Conservation (phyloP, 2,329 filamentous ascomycete genomes). For the Huntiella omanensis region DNA sequence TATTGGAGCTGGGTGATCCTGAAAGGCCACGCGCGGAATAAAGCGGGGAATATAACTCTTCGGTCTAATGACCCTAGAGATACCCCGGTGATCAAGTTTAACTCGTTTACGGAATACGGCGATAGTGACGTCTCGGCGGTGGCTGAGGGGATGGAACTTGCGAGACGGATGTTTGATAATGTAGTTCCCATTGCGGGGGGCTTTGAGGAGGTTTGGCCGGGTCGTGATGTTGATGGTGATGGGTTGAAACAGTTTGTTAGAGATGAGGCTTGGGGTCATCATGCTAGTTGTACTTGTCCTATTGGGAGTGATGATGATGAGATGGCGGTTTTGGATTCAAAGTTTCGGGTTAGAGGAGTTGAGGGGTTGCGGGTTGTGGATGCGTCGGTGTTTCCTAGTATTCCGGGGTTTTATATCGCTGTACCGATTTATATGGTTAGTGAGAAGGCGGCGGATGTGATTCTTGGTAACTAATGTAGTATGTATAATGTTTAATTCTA, state of each 20-base stretch:
- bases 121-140: constrained; percentile 24
- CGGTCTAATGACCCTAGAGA: constrained; percentile 43
- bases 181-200: constrained; percentile 12
- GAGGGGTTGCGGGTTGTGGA: constrained; percentile 40
- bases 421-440: constrained; percentile 36
- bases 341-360: constrained; percentile 38
- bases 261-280: constrained; percentile 33
- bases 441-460: constrained; percentile 38
- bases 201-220: not conserved
- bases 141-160: constrained; percentile 17
- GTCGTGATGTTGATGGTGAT: constrained; percentile 11
- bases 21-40: constrained; percentile 35
- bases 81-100: constrained; percentile 41
- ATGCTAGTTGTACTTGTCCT: constrained; percentile 34
- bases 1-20: constrained; percentile 26
- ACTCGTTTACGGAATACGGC: constrained; percentile 31
- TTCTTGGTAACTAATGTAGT: not conserved
- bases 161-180: constrained; percentile 13
- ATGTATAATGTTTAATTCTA: not conserved
- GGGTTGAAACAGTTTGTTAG: constrained; percentile 18
- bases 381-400: constrained; percentile 36
- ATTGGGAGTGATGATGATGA: constrained; percentile 36
- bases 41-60: constrained; percentile 42
- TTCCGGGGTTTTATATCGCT: constrained; percentile 27
- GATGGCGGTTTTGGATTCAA: constrained; percentile 35